These are phyloP conservation scores for Phyllosticta citrichinensis DNA, from an alignment of 2,329 filamentous ascomycete genomes.

Conservation along the genomic window DNA sequence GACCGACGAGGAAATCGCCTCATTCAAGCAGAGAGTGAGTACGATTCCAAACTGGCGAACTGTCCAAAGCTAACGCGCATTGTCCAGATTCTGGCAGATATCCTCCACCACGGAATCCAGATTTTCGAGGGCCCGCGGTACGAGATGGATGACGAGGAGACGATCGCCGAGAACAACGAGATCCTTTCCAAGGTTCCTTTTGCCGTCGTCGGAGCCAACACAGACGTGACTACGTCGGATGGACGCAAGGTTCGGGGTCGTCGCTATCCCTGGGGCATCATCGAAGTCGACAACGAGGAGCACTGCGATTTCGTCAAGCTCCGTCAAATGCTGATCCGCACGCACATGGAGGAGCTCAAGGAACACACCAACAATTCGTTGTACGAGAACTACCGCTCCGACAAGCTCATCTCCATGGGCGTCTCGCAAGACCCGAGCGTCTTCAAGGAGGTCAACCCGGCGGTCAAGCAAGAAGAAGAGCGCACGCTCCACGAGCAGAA, in stretches of 20 bases:
- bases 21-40: constrained; percentile 93
- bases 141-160: constrained; percentile 98
- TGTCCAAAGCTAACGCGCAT: background rate
- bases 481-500: constrained; percentile 97
- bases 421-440: constrained; percentile 97
- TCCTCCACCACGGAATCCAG: constrained; percentile 93
- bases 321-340: constrained; percentile 98
- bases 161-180: constrained; percentile 98
- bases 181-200: constrained; percentile 99
- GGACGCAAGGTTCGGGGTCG: constrained; percentile 93
- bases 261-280: constrained; percentile 95
- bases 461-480: constrained; percentile 99
- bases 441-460: constrained; percentile 99
- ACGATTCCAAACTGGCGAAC: background rate
- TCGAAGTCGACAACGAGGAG: constrained; percentile 99
- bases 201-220: constrained; percentile 92
- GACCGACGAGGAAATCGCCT: constrained; percentile 88
- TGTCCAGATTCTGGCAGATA: constrained; percentile 85
- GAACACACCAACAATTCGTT: constrained; percentile 98
- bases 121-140: constrained; percentile 99
- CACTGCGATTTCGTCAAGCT: constrained; percentile 99
- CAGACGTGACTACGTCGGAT: constrained; percentile 82
- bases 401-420: constrained; percentile 98
- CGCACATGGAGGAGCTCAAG: constrained; percentile 99
- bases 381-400: constrained; percentile 99